A percentile compares a stretch with the other conserved stretches of the same genome.
phyloP scores from a whole-genome alignment of 2,329 filamentous ascomycete species.

The Fusarium hostae region DNA sequence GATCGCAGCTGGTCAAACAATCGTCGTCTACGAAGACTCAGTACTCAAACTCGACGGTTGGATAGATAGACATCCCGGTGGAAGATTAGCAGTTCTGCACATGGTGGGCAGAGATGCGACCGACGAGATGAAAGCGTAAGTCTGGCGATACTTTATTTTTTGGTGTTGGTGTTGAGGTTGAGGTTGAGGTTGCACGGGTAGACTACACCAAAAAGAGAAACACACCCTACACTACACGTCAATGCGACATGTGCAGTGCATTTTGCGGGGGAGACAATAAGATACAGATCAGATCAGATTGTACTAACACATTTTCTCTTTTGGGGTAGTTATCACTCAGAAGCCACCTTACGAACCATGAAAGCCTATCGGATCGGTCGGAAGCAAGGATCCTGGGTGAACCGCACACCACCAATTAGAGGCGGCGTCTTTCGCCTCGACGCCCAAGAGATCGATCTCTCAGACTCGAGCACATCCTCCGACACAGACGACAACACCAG shows the following conservation, averaged over 20 bases:
- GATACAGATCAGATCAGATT: background rate
- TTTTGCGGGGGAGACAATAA: background rate
- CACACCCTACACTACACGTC: background rate
- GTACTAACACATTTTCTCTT: slow-evolving; percentile 30
- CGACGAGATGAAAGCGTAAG: slow-evolving; percentile 51
- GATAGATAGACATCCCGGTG: slow-evolving; percentile 69
- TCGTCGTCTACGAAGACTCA: slow-evolving; percentile 66
- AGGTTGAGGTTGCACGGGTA: background rate
- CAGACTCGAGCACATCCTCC: slow-evolving; percentile 21
- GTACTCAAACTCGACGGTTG: slow-evolving; percentile 67
- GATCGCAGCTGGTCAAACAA: slow-evolving; percentile 65
- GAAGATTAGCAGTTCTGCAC: slow-evolving; percentile 67
- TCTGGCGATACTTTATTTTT: slow-evolving; percentile 2
- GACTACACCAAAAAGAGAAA: background rate
- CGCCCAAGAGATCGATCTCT: slow-evolving; percentile 17
- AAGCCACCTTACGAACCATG: slow-evolving; percentile 65
- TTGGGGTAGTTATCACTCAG: slow-evolving; percentile 64
- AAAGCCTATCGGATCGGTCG: slow-evolving; percentile 69
- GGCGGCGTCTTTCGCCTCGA: slow-evolving; percentile 54
- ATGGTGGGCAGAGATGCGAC: slow-evolving; percentile 56
- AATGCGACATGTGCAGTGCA: background rate
- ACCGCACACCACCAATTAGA: slow-evolving; percentile 69
- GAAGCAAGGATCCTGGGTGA: slow-evolving; percentile 66
- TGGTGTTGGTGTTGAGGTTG: background rate
- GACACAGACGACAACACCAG: slow-evolving; percentile 32